Evolutionary conservation across 1,139 yeast genomes (phyloP), one percentile per base, ranked within the genome.

Genomic region (Blastobotrys arbuscula): DNA sequence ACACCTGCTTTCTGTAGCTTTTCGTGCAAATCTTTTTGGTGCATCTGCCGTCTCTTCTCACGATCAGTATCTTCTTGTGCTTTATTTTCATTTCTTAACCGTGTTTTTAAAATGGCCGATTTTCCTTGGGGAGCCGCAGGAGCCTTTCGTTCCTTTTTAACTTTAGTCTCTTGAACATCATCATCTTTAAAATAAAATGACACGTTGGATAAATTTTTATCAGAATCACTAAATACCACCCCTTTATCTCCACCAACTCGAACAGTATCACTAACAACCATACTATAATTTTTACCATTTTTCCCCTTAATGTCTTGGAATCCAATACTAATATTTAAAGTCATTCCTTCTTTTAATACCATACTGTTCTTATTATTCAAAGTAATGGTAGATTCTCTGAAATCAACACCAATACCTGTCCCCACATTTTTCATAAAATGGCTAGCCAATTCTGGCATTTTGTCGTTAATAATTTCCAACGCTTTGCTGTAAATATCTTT

Each of bases 391-490:
- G 92, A 77, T 64, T 90, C 97, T 66, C 96, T 78, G 63, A 87
- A 88, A 63, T 89, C 97, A 57, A 92, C 78, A 50, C 98, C 98
- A 55, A 86, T 82, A 51, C 88, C 74, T 79, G 95, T 87, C 49
- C 98, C 98, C 56, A 85, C 78, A 60, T 86, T 89, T 61, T 86
- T 87, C 49, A 89, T 76, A 60, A 89, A 84, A 60, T 79, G 72
- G 34, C 71, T 62, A 30, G 74, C 82, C 59, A 90, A 72, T 10
- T 81, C 86, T 1, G 95, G 86, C 36, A 74, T 69, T 48, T 75
- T 72, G 24, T 60, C 55, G 55, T 75, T 72, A 55, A 90, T 76
- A 56, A 68, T 83, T 16, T 75, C 80, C 19, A 80, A 54, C 0
- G 88, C 81, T 15, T 82, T 79, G 46, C 73, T 73, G 65, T 85